Evolutionary conservation across 768 basidiomycete species (phyloP).

Genomic region (Termitomyces sp.): DNA sequence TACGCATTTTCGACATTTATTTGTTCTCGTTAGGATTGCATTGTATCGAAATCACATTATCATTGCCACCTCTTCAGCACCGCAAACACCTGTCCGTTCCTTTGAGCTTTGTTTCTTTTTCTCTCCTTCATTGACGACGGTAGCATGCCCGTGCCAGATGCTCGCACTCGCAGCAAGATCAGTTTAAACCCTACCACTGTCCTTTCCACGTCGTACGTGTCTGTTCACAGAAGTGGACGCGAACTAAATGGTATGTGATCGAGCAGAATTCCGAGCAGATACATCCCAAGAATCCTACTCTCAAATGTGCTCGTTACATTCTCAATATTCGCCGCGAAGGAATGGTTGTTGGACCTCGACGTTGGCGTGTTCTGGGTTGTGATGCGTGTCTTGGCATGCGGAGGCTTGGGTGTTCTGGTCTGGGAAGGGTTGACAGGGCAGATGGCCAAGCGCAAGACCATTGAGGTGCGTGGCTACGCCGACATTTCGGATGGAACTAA

Average conservation of each 20-base stretch:
- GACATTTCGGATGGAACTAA: slow-evolving; percentile 1
- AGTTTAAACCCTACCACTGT: slow-evolving; percentile 51
- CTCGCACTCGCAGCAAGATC: slow-evolving; percentile 59
- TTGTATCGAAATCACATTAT: not conserved
- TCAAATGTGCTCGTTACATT: slow-evolving; percentile 62
- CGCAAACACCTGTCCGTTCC: not conserved
- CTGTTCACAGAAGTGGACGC: not conserved
- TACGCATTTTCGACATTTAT: slow-evolving; percentile 16
- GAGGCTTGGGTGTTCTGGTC: slow-evolving; percentile 56
- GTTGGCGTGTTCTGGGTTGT: slow-evolving; percentile 74
- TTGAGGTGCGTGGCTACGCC: slow-evolving; percentile 45
- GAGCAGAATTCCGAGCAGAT: slow-evolving; percentile 44
- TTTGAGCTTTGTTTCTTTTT: slow-evolving; percentile 2
- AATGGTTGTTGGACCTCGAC: slow-evolving; percentile 59
- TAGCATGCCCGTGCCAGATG: slow-evolving; percentile 61
- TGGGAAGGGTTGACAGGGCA: slow-evolving; percentile 57
- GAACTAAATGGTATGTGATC: not conserved
- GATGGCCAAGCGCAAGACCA: slow-evolving; percentile 43
- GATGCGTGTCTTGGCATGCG: slow-evolving; percentile 66
- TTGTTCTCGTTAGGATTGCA: slow-evolving; percentile 21
- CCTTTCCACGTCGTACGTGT: slow-evolving; percentile 48
- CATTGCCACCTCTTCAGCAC: not conserved
- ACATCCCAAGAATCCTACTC: slow-evolving; percentile 50
- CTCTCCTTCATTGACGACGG: slow-evolving; percentile 8
- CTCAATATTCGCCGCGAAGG: slow-evolving; percentile 58